Conservation (phyloP, 176 grass and related monocot genomes). For the Musa beccarii region DNA sequence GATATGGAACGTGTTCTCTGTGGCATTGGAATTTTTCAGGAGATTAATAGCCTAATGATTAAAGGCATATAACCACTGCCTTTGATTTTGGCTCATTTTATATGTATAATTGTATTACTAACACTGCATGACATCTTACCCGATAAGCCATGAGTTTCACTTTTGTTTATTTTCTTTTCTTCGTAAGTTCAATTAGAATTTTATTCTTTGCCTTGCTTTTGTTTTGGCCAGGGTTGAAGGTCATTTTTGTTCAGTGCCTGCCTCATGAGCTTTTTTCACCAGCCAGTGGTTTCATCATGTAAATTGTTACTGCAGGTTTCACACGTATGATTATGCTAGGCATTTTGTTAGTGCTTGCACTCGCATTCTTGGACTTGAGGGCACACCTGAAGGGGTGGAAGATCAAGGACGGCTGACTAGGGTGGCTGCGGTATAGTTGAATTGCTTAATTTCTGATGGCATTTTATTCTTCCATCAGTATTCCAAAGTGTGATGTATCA, state of each 20-base stretch:
- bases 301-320: conserved; percentile 19
- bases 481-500: background rate
- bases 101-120: no score
- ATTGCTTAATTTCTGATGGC: conserved; percentile 1
- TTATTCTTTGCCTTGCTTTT: background rate
- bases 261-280: background rate
- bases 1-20: no score
- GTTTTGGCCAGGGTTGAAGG: background rate
- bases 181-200: no score
- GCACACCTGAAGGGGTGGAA: conserved; percentile 95
- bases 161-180: no score
- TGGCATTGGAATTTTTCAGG: no score
- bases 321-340: conserved; percentile 31
- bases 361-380: conserved; percentile 97
- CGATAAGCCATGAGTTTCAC: no score
- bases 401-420: conserved; percentile 91
- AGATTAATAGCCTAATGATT: no score
- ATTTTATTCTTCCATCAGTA: background rate
- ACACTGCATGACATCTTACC: no score
- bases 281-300: background rate
- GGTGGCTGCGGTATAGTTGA: conserved; percentile 71
- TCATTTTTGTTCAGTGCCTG: background rate
- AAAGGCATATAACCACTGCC: no score
- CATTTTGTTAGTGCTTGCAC: conserved; percentile 78
- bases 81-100: no score